Base-by-base conservation (phyloP, 305 asterid species). In the Nicotiana rustica region DNA sequence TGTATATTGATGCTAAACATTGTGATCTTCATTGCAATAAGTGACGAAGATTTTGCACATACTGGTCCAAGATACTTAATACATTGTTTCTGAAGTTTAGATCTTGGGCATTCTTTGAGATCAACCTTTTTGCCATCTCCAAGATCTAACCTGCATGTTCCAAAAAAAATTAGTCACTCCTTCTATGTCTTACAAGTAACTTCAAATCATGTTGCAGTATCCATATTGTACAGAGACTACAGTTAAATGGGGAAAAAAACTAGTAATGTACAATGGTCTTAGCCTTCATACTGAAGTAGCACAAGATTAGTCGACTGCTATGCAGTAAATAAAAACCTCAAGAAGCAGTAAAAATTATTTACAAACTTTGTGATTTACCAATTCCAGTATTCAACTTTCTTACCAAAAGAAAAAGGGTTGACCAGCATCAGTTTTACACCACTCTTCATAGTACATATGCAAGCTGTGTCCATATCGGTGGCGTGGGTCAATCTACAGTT, bases 391-490 rank as follows among this genome's bases (percentile, higher is more conserved):
- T 38, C 49, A 70, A 10, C 56, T 80, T 82, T 85, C 94, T 88
- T 85, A 94, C 99, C 98, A 96, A 92, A 88, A 92, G 90, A 96
- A 96, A 83, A 95, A 95, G 77, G 98, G 99, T 85, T 95, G 99
- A 60, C 97, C 98, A 71, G 98, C 91, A 81, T 89, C 91, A 80
- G 92, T 75, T 84, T 89, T 86, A 88, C 97, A 90, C 99, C 99
- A 94, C 81, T 93, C 95, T 10, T 94, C 92, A 55, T 91, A 96
- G 84, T 93, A 96, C 4, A 85, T n/a, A 86, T 96, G 97, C 76
- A 96, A 89, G 88, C 89, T 92, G 84, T 94, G 98, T 68, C 98
- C 99, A 85, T 94, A 94, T 4, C 99, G 98, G 83, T 96, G 99
- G 86, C 98, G 89, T 8, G 99, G 98, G 81, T 96, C 98, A 84